Base-by-base conservation (phyloP, 1,284 basidiomycete genomes). In the Inonotus obliquus region DNA sequence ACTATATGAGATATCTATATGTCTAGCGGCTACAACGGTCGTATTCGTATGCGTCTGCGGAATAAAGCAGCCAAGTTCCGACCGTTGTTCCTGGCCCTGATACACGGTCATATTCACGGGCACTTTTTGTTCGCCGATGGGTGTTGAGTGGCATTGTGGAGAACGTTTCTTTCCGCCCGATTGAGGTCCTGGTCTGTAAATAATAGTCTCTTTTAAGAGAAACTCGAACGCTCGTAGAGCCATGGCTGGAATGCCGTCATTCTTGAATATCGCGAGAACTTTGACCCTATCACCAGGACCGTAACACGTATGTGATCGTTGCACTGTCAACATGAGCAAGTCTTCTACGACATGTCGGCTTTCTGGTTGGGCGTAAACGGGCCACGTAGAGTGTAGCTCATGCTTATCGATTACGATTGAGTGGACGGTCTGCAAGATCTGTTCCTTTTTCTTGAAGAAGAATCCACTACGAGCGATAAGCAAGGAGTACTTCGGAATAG, bases 331-430 rank as follows among this genome's bases (percentile, higher is more conserved):
- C 17, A 81, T 85, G 19, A 92, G 80, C 23, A 86, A 86, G 6
- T 91, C 85, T 62, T 85, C 79, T 1, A 77, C 71, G 9, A 83
- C 74, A n/a, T 82, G 79, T n/a, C 89, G 85, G 38, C 80, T 81
- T 69, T 95, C 91, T 5, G 83, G 83, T 68, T 90, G 85, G 57
- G 85, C 84, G 72, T 94, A 95, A 48, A 93, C 80, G 0, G 92
- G 92, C 93, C 93, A 96, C 1, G 90, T 87, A 1, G 92, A 90
- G 67, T 94, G 92, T 7, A 94, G 75, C 65, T 95, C 93, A 69
- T 95, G 91, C 73, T 95, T 95, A 76, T 91, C 89, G 67, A 96
- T 90, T 63, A 86, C 83, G 56, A 96, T 86, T 4, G 79, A 75
- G 45, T 89, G 82, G 32, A 81, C 78, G 13, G 84, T 80, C 17